Evolutionary conservation across 2,329 filamentous ascomycete genomes (phyloP).

Genomic region (Keithomyces neogunnii): DNA sequence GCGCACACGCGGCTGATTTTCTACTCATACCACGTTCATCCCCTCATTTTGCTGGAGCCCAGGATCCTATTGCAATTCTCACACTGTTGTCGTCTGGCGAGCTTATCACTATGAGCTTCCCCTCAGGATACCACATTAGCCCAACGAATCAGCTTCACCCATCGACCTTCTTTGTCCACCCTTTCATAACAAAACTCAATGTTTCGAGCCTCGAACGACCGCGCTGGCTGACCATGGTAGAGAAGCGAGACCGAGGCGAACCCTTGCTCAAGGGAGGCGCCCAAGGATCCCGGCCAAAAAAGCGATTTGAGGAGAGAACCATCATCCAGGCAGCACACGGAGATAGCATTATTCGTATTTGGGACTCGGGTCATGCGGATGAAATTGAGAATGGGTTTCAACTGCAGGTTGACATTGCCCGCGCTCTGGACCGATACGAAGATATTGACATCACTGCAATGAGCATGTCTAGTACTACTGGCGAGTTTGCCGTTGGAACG

Average conservation of each 20-base stretch:
- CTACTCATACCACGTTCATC: constrained; percentile 74
- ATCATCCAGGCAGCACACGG: constrained; percentile 81
- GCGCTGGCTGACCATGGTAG: constrained; percentile 85
- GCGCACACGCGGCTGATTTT: constrained; percentile 70
- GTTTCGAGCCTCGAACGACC: constrained; percentile 69
- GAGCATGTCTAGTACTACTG: constrained; percentile 70
- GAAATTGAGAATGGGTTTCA: constrained; percentile 81
- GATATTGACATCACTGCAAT: constrained; percentile 71
- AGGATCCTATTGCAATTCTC: constrained; percentile 84
- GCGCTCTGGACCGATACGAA: constrained; percentile 71
- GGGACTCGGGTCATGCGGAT: constrained; percentile 87
- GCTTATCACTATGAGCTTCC: constrained; percentile 82
- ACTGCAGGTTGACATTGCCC: constrained; percentile 78
- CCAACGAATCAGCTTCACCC: constrained; percentile 90
- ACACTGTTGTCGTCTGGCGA: constrained; percentile 78
- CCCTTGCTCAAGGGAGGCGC: constrained; percentile 71
- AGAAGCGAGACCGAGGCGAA: constrained; percentile 72
- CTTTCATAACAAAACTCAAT: constrained; percentile 68
- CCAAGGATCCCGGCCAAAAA: constrained; percentile 58
- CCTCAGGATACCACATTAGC: constrained; percentile 80
- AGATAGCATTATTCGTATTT: constrained; percentile 84
- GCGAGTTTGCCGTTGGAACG: constrained; percentile 78
- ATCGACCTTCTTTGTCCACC: constrained; percentile 80
- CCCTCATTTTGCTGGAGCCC: constrained; percentile 78
- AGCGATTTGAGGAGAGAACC: constrained; percentile 74